Evolutionary conservation across 495 filamentous ascomycete species (phyloP).

Genomic region (Neurospora sp.): DNA sequence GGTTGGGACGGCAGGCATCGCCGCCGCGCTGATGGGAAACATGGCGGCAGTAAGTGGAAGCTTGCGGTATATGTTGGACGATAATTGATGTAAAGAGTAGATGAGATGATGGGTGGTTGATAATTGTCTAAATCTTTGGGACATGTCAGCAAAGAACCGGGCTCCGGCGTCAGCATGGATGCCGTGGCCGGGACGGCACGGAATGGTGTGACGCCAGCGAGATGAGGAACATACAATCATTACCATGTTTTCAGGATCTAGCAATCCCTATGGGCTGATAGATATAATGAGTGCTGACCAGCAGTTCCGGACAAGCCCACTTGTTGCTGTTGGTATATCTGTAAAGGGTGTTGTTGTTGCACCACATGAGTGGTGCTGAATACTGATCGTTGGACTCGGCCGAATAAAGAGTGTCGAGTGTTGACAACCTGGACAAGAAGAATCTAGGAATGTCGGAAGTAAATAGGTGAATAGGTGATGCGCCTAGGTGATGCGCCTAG

Average conservation of each 20-base stretch:
- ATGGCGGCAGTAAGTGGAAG: slow-evolving; percentile 19
- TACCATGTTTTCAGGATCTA: not conserved
- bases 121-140: not conserved
- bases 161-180: not conserved
- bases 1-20: slow-evolving; percentile 45
- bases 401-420: not conserved
- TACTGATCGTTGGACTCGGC: not conserved
- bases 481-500: not conserved
- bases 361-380: not conserved
- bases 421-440: not conserved
- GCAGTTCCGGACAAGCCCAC: no score
- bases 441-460: not conserved
- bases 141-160: not conserved
- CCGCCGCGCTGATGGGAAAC: slow-evolving; percentile 38
- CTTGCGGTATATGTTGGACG: not conserved
- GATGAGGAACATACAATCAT: not conserved
- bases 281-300: no score
- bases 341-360: not conserved
- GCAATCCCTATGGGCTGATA: not conserved
- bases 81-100: not conserved
- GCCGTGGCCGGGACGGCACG: not conserved
- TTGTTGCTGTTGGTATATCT: not conserved
- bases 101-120: not conserved
- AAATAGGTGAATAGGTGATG: no score
- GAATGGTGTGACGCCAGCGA: not conserved